Conservation (phyloP, 257 asterid genomes). For the Jasminum sambac region DNA sequence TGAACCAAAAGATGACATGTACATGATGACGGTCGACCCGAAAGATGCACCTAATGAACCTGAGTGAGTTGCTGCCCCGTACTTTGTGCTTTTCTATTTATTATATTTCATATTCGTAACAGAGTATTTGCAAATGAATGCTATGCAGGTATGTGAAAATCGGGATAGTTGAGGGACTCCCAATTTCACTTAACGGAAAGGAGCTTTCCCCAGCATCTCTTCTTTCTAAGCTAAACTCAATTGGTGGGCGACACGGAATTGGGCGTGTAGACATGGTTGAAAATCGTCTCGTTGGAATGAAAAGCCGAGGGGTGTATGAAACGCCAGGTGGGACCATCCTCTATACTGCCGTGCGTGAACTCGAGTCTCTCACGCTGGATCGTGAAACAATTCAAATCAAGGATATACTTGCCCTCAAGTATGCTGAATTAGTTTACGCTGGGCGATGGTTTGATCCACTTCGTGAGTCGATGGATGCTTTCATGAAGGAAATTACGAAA, state of each 20-base stretch:
- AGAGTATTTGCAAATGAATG: neutral
- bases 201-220: slow-evolving; percentile 81
- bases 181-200: slow-evolving; percentile 75
- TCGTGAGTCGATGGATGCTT: slow-evolving; percentile 84
- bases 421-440: slow-evolving; percentile 83
- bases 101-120: neutral
- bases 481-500: slow-evolving; percentile 86
- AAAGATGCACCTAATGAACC: slow-evolving; percentile 81
- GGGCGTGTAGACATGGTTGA: slow-evolving; percentile 96
- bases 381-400: slow-evolving; percentile 83
- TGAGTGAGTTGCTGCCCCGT: slow-evolving; percentile 49
- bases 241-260: slow-evolving; percentile 86
- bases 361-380: slow-evolving; percentile 92
- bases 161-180: slow-evolving; percentile 73
- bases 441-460: slow-evolving; percentile 97
- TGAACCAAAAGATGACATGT: slow-evolving; percentile 92
- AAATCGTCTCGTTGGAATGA: slow-evolving; percentile 90
- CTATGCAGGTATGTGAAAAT: slow-evolving; percentile 64
- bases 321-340: slow-evolving; percentile 96
- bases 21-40: slow-evolving; percentile 84
- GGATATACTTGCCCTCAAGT: slow-evolving; percentile 84
- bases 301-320: slow-evolving; percentile 95
- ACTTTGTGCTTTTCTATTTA: neutral
- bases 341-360: slow-evolving; percentile 72
- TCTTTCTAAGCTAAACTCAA: slow-evolving; percentile 69